Base-by-base conservation (phyloP, 768 basidiomycete species). In the Pleurotus ostreatus region DNA sequence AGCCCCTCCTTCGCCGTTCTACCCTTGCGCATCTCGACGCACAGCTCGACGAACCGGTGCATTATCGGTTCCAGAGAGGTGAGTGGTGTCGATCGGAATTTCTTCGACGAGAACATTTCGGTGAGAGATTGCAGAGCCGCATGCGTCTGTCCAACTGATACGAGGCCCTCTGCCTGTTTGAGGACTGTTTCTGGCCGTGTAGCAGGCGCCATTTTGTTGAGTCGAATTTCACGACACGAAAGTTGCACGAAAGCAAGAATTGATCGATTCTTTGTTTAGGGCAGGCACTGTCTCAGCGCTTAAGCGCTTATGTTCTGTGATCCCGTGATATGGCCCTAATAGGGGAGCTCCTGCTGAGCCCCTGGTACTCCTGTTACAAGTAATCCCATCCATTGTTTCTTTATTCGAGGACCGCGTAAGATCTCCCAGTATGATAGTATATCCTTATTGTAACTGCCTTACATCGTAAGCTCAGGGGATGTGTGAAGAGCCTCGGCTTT, bases 41-140 rank as follows among this genome's bases (percentile, higher is more conserved):
- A 98, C 47, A 99, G 89, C 66, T 95, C 92, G 75, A 98, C 85
- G 75, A 96, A 98, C 57, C 93, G 89, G 62, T 93, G 74, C 81
- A 98, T 89, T 71, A 98, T 97, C 52, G 97, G 97, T 70, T 98
- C 96, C 47, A 98, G 83, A 3, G 90, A 85, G 2, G 84, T 76
- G 22, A 98, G 74, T 0, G 95, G 91, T 0, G 95, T 98, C 40
- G 89, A 86, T 61, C 94, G 83, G 78, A 98, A 98, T 49, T 92
- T 88, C 76, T 98, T 98, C 16, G 90, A 90, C 30, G 86, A 78
- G 71, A 96, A 94, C 85, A 95, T 91, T 68, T 96, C 93, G 2
- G 92, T 86, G 62, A 96, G 80, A 5, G 89, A 89, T 66, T 94
- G 91, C 11, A 95, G 82, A 5, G 94, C 94, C 4, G 93, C 93